Percentiles rank a stretch among this genome's conserved stretches.
These are phyloP conservation scores for Ogataea polymorpha DNA, from an alignment of 805 yeast genomes.

Conservation along the genomic window DNA sequence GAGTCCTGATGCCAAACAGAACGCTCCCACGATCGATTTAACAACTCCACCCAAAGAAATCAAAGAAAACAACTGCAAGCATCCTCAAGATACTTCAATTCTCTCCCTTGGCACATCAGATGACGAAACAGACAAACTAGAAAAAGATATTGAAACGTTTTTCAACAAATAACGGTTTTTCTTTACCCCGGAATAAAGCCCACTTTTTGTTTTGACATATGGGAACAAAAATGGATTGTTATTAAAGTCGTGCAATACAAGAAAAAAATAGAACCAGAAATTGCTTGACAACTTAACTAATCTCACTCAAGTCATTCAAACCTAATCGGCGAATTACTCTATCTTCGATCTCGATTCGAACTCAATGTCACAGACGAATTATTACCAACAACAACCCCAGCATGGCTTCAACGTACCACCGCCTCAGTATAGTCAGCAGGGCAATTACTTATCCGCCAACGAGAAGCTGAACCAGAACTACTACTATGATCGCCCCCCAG, in stretches of 20 bases:
- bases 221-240: background rate
- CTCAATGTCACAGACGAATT: constrained; percentile 5
- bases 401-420: constrained; percentile 9
- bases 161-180: constrained; percentile 1
- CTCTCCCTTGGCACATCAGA: constrained; percentile 7
- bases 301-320: background rate
- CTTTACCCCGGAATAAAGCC: constrained; percentile 2
- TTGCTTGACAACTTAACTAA: constrained; percentile 1
- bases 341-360: background rate
- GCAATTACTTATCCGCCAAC: constrained; percentile 8
- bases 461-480: constrained; percentile 17
- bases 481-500: constrained; percentile 22
- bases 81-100: background rate
- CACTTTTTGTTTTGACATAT: constrained; percentile 3
- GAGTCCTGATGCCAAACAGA: background rate
- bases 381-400: constrained; percentile 14
- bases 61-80: background rate
- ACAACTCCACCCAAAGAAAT: constrained; percentile 13
- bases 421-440: constrained; percentile 15
- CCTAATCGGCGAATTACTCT: background rate
- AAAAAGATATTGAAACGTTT: constrained; percentile 10
- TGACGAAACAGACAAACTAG: constrained; percentile 12
- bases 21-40: constrained; percentile 8
- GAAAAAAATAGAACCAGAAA: background rate
- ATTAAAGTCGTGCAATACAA: constrained; percentile 1